A percentile compares a stretch with the other conserved stretches of the same genome.
phyloP scores from a whole-genome alignment of 2,329 filamentous ascomycete species.

The Fusarium proliferatum region DNA sequence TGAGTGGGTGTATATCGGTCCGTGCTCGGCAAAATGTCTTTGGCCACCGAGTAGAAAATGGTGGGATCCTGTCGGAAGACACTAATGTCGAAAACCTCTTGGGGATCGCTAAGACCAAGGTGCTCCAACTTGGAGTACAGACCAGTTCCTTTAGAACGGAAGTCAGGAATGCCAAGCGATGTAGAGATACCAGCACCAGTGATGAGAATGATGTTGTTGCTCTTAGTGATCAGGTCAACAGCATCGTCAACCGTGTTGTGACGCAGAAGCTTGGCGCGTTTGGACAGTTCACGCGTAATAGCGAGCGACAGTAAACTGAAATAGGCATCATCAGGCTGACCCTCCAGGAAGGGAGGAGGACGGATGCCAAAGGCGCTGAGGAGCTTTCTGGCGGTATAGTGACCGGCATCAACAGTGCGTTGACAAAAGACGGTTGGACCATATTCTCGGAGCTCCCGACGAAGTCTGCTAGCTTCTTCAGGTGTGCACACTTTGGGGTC shows the following conservation, averaged over 20 bases:
- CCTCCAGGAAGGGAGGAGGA: conserved; percentile 79
- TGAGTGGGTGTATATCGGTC: conserved; percentile 91
- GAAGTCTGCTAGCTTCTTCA: conserved; percentile 75
- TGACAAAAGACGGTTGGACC: conserved; percentile 83
- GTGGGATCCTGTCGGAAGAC: conserved; percentile 87
- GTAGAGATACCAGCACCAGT: conserved; percentile 98
- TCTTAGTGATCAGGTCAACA: conserved; percentile 77
- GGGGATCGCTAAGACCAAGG: conserved; percentile 83
- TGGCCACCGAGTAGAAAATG: conserved; percentile 92
- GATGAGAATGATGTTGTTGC: conserved; percentile 89
- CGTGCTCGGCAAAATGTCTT: conserved; percentile 85
- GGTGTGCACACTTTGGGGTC: conserved; percentile 69
- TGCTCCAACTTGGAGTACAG: conserved; percentile 88
- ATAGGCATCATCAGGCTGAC: conserved; percentile 74
- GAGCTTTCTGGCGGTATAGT: conserved; percentile 82
- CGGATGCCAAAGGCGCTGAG: conserved; percentile 86
- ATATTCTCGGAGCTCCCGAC: conserved; percentile 76
- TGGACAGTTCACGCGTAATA: conserved; percentile 82
- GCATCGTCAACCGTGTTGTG: conserved; percentile 93
- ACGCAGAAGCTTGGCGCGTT: conserved; percentile 79
- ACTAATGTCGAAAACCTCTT: conserved; percentile 94
- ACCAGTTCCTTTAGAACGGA: conserved; percentile 91
- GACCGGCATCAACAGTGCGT: conserved; percentile 74
- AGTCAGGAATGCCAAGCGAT: conserved; percentile 95
- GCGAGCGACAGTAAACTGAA: conserved; percentile 80